Conservation (phyloP, 345 rosid species). For the Corchorus capsularis region DNA sequence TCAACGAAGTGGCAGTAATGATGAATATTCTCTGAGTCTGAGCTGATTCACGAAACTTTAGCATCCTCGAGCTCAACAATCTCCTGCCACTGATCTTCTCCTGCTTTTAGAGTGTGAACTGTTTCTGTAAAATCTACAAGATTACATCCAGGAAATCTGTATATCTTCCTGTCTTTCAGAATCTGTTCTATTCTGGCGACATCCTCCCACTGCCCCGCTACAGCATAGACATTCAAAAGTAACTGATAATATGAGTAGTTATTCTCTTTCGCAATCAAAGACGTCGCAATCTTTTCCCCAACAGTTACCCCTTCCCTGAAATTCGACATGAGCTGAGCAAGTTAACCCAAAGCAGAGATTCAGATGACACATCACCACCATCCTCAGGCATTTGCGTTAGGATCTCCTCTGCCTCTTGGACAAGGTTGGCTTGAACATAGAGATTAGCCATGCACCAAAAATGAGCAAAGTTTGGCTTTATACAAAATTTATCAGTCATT, state of each 20-base stretch:
- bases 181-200: conserved; percentile 48
- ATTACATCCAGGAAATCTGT: conserved; percentile 51
- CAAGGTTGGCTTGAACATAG: conserved; percentile 38
- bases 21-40: too few relatives aligned
- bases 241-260: conserved; percentile 60
- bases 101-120: conserved; percentile 45
- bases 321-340: conserved; percentile 53
- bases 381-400: conserved; percentile 44
- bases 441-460: conserved; percentile 84
- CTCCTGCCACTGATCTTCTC: conserved; percentile 15
- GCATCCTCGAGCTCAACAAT: too few relatives aligned
- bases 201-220: conserved; percentile 55
- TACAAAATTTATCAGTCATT: conserved; percentile 45
- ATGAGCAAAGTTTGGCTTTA: conserved; percentile 78
- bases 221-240: conserved; percentile 56
- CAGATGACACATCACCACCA: conserved; percentile 37
- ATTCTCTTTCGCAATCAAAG: conserved; percentile 46
- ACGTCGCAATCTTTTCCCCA: conserved; percentile 53
- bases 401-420: conserved; percentile 51
- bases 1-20: too few relatives aligned
- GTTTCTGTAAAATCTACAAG: conserved; percentile 66
- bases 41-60: too few relatives aligned
- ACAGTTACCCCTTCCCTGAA: conserved; percentile 46
- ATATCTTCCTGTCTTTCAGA: conserved; percentile 42
- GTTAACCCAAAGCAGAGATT: conserved; percentile 50